A percentile compares a stretch with the other conserved stretches of the same genome.
These are phyloP conservation scores for Tephrocybe sp. DNA, from an alignment of 768 basidiomycete species.

Conservation along the genomic window DNA sequence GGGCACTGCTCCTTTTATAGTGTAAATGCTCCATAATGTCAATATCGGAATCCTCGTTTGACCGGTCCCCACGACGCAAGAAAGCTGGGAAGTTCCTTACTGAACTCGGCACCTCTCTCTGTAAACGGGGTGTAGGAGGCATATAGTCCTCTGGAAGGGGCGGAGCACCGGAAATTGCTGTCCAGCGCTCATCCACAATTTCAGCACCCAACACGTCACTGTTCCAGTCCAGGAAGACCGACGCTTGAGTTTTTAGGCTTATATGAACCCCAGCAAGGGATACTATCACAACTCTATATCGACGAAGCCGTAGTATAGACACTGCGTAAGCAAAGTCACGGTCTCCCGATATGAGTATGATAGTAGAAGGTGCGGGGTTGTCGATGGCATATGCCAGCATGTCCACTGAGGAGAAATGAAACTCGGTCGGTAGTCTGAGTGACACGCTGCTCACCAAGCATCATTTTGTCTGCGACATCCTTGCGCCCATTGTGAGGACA, in stretches of 20 bases:
- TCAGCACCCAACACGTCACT: constrained; percentile 32
- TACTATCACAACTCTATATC: constrained; percentile 53
- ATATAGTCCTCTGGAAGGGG: neutral
- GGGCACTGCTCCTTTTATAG: neutral
- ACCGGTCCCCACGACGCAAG: neutral
- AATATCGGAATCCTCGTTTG: constrained; percentile 10
- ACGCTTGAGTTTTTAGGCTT: constrained; percentile 56
- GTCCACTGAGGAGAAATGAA: constrained; percentile 46
- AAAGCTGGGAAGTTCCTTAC: neutral
- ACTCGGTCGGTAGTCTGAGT: neutral
- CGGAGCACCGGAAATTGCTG: neutral
- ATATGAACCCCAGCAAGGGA: constrained; percentile 39
- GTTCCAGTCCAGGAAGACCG: constrained; percentile 52
- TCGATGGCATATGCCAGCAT: constrained; percentile 70
- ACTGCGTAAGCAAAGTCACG: constrained; percentile 68
- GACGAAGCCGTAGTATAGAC: constrained; percentile 53
- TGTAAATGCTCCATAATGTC: constrained; percentile 18
- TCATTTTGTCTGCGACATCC: constrained; percentile 50
- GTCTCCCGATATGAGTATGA: constrained; percentile 67
- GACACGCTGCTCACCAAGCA: constrained; percentile 36
- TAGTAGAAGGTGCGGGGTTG: constrained; percentile 48
- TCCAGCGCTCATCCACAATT: constrained; percentile 11
- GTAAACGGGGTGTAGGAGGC: neutral
- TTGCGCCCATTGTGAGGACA: constrained; percentile 36
- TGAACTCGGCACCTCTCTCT: neutral